Conservation (phyloP, 1,284 basidiomycete genomes). For the Amylostereum chailletii region DNA sequence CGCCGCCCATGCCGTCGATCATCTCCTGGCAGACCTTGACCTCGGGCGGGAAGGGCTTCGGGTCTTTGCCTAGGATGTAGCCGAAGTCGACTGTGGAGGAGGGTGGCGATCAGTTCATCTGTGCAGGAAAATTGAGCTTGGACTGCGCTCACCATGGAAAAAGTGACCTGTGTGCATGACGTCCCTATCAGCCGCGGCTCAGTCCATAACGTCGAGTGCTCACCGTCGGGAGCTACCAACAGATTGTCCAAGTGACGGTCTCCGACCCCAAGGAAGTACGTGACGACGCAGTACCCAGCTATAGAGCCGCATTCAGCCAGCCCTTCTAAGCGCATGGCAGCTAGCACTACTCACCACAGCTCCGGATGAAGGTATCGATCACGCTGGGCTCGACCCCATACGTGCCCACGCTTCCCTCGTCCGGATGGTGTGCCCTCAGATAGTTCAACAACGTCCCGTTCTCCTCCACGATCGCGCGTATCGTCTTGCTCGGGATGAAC, state of each 20-base stretch:
- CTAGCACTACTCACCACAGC: constrained; percentile 70
- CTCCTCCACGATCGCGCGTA: constrained; percentile 89
- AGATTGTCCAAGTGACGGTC: constrained; percentile 97
- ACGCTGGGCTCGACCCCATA: constrained; percentile 89
- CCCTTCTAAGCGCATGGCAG: background rate
- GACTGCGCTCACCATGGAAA: constrained; percentile 60
- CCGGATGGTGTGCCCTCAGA: constrained; percentile 77
- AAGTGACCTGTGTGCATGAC: constrained; percentile 49
- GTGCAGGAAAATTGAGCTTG: background rate
- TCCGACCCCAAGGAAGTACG: constrained; percentile 93
- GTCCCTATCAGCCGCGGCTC: constrained; percentile 1
- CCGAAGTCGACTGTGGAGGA: constrained; percentile 83
- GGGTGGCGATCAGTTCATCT: constrained; percentile 3
- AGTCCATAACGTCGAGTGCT: constrained; percentile 31
- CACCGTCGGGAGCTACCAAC: constrained; percentile 86
- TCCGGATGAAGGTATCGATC: constrained; percentile 93
- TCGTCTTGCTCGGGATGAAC: constrained; percentile 91
- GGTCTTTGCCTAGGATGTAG: constrained; percentile 96
- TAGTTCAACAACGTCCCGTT: constrained; percentile 90
- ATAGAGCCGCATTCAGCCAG: constrained; percentile 2
- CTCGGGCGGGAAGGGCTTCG: constrained; percentile 95
- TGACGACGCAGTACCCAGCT: constrained; percentile 99
- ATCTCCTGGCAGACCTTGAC: constrained; percentile 99
- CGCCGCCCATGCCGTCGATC: constrained; percentile 99
- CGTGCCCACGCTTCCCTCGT: constrained; percentile 87